Evolutionary conservation across 2,329 filamentous ascomycete species (phyloP), one percentile per base, ranked within the genome.

Genomic region (Xylariaceae sp.): DNA sequence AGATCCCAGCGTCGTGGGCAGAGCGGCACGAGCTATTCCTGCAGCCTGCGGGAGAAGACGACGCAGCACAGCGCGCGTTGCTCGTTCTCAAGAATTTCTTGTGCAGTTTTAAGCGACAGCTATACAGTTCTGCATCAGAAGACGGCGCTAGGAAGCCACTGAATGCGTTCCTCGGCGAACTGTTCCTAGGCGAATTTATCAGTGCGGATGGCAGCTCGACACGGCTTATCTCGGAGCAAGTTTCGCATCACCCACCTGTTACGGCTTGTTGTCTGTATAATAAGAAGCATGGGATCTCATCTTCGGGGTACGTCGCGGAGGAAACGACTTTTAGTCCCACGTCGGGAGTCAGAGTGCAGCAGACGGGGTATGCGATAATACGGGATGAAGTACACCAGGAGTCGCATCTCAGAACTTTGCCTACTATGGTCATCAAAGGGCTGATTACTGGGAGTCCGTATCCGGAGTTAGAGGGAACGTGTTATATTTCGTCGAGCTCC

Each of bases 1-100:
- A 81, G 57, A 80, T 80, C 66, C 78, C 76, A n/a, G 75, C 76
- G 1, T 78, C 79, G 65, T 81, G 78, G 78, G 73, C 77, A n/a
- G 77, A 80, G 56, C 77, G 78, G 62, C 79, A 78, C 33, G 69
- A 71, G 19, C 62, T 79, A 0, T 78, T 79, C 58, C 64, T 73
- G 28, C 71, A 72, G 4, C 74, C 76, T 5, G 73, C 75, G 1
- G 57, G 63, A 10, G 73, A 73, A 54, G 46, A 63, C 11, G 68
- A 71, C 33, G 65, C 72, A 0, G 70, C 71, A 18, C 63, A 68
- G 31, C 65, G 76, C 10, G 70, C 73, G 6, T 61, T 79, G 9
- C 67, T 74, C 9, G 73, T 79, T 0, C 63, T 78, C 14, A 76
- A 77, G 56, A 77, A 75, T 67, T 79, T 78, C 55, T 63, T 79